phyloP scores from a whole-genome alignment of 73 alveolate species.

The Paraurostyla sp. region DNA sequence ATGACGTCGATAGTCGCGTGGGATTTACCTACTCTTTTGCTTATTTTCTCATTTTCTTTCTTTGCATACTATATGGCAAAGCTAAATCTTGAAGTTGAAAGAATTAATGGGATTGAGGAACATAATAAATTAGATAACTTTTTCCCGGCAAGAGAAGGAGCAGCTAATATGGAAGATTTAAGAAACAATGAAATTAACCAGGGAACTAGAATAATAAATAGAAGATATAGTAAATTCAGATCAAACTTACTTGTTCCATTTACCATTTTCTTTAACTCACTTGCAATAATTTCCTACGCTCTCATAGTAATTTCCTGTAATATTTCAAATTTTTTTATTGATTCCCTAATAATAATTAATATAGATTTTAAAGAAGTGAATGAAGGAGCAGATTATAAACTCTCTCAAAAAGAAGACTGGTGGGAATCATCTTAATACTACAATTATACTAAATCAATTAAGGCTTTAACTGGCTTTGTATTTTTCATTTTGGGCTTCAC shows the following conservation, averaged over 20 bases:
- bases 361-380: conserved; percentile 45
- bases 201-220: not conserved
- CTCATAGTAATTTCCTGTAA: conserved; percentile 25
- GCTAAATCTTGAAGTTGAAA: conserved; percentile 20
- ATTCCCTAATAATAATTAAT: not conserved
- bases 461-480: conserved; percentile 22
- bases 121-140: not conserved
- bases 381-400: not conserved
- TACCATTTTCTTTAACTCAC: not conserved
- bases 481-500: conserved; percentile 29
- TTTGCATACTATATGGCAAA: conserved; percentile 41
- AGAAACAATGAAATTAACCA: not conserved
- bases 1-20: conserved; percentile 50
- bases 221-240: not conserved
- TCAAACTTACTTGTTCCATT: not conserved
- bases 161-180: not conserved
- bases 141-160: conserved; percentile 1
- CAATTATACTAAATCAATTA: conserved; percentile 8
- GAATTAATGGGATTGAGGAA: not conserved
- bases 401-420: not conserved
- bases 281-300: not conserved
- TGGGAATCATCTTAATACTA: conserved; percentile 15
- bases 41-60: conserved; percentile 38
- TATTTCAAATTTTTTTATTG: not conserved
- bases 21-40: conserved; percentile 46